Evolutionary conservation across 768 basidiomycete genomes (phyloP).

Genomic region (Podaxis pistillaris): DNA sequence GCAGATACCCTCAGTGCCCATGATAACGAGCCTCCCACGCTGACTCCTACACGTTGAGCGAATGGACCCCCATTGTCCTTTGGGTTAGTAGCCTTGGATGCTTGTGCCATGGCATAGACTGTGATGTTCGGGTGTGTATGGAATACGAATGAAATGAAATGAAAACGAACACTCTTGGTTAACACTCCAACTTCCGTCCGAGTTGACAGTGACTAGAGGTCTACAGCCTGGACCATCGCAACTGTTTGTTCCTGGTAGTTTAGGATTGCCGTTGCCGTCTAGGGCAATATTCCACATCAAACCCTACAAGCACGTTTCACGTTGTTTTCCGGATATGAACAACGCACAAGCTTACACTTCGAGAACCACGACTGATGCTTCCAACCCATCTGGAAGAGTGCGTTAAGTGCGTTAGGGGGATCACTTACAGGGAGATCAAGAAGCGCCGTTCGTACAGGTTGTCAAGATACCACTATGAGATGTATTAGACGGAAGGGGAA

Average conservation of each 20-base stretch:
- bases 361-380: slow-evolving; percentile 26
- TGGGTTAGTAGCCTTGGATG: slow-evolving; percentile 70
- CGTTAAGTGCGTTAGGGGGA: not conserved
- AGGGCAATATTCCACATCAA: slow-evolving; percentile 80
- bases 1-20: slow-evolving; percentile 67
- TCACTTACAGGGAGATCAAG: not conserved
- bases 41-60: slow-evolving; percentile 65
- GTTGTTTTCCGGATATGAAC: not conserved
- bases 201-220: slow-evolving; percentile 64
- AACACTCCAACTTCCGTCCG: slow-evolving; percentile 55
- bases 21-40: slow-evolving; percentile 51
- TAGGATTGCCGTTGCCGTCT: slow-evolving; percentile 60
- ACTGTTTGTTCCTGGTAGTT: slow-evolving; percentile 60
- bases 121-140: slow-evolving; percentile 18
- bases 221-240: slow-evolving; percentile 65
- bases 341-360: slow-evolving; percentile 37
- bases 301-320: slow-evolving; percentile 31
- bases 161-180: slow-evolving; percentile 68
- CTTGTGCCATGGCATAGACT: slow-evolving; percentile 76
- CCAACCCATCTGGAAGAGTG: slow-evolving; percentile 27
- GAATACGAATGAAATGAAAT: not conserved
- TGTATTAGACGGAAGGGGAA: not conserved
- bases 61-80: slow-evolving; percentile 67
- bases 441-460: slow-evolving; percentile 38
- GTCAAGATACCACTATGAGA: slow-evolving; percentile 62